A percentile compares a stretch with the other conserved stretches of the same genome.
Evolutionary conservation across 768 basidiomycete species (phyloP).

Genomic region (Goffeauzyma gilvescens): DNA sequence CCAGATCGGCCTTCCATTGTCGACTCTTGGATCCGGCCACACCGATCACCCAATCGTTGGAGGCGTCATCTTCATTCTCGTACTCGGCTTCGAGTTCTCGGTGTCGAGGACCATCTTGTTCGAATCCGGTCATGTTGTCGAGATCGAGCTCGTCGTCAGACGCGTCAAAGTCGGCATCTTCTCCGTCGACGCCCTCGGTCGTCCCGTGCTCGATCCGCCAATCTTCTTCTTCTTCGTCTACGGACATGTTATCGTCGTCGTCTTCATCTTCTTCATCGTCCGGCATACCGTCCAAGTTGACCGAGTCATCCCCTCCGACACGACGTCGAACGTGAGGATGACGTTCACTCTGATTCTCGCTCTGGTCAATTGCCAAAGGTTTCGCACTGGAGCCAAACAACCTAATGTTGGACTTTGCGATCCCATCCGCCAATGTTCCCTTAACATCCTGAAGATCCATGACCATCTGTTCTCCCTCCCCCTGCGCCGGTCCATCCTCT

Average conservation of each 20-base stretch:
- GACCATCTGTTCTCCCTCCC: slow-evolving; percentile 95
- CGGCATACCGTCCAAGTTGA: slow-evolving; percentile 23
- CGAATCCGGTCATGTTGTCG: slow-evolving; percentile 34
- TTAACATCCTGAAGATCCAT: slow-evolving; percentile 80
- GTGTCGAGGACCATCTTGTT: slow-evolving; percentile 39
- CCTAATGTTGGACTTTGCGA: slow-evolving; percentile 60
- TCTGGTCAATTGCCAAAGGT: slow-evolving; percentile 36
- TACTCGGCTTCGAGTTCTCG: slow-evolving; percentile 37
- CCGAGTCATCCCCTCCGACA: slow-evolving; percentile 31
- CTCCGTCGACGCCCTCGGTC: slow-evolving; percentile 15
- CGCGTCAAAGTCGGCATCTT: slow-evolving; percentile 25
- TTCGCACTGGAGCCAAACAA: slow-evolving; percentile 66
- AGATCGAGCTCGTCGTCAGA: slow-evolving; percentile 29
- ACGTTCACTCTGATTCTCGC: no score
- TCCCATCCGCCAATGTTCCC: slow-evolving; percentile 62
- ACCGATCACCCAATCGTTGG: slow-evolving; percentile 28
- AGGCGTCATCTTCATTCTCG: slow-evolving; percentile 34
- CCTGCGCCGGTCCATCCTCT: slow-evolving; percentile 46
- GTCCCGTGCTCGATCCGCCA: slow-evolving; percentile 12
- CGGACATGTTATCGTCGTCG: slow-evolving; percentile 24
- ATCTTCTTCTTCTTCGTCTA: slow-evolving; percentile 16
- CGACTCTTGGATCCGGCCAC: slow-evolving; percentile 7
- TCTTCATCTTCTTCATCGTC: slow-evolving; percentile 24
- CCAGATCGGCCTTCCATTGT: slow-evolving; percentile 55
- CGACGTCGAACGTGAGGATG: no score